Base-by-base conservation (phyloP, 345 rosid genomes). In the Salix koriyanagi region DNA sequence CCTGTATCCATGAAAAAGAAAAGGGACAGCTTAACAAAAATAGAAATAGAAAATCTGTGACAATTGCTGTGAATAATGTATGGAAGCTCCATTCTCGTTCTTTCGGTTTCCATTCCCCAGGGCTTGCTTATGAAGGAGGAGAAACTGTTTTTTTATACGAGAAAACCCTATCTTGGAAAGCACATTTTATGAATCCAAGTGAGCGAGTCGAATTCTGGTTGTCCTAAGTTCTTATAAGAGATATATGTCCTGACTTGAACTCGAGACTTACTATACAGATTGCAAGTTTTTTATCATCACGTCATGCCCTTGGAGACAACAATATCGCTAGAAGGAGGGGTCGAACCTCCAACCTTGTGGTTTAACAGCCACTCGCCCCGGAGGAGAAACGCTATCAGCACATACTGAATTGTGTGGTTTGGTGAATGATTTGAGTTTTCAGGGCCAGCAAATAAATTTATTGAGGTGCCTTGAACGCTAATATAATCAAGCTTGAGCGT, bases 1-100 rank as follows among this genome's bases (percentile, higher is more conserved):
- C 89, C 82, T 83, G 86, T 60, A 76, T 54, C 75, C 56, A 18
- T 6, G 82, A 14, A 10, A 67, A 77, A 70, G 77, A 83, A 11
- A 36, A 16, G 32, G 34, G 71, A 75, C 44, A 72, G 23, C 64
- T 64, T 58, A 7, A 69, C 30, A 2, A 77, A 77, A 80, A 8
- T 8, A 81, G 64, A 46, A 73, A 64, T 66, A 79, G n/a, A 26
- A 78, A 28, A 67, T 60, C 74, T 65, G 67, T 52, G 61, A 58
- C 28, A 30, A 56, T 69, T 26, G 61, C 65, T 46, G 61, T 56
- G 65, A 62, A 78, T 50, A 25, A 46, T 64, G 12, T 37, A n/a
- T 23, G 34, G 46, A 15, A 71, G 61, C 42, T 34, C 74, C 68
- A 75, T 77, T 73, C 16, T 75, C 37, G 4, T 16, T 65, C 26